Evolutionary conservation across 2,329 filamentous ascomycete genomes (phyloP).

Genomic region (Lachnum nothofagi): DNA sequence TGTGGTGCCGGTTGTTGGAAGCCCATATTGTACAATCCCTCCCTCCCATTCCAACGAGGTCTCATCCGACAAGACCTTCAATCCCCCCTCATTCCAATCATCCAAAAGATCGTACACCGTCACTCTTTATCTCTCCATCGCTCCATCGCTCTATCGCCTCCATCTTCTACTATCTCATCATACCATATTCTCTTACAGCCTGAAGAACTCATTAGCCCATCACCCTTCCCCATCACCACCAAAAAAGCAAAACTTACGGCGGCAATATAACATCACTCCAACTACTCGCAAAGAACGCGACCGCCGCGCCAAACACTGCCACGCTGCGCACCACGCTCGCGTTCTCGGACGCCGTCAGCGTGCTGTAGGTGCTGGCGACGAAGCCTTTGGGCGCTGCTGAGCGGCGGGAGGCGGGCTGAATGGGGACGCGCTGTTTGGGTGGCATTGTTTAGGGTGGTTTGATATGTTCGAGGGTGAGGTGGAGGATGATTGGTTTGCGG

Average conservation of each 20-base stretch:
- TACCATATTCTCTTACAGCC: background rate
- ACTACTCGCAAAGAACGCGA: constrained; percentile 62
- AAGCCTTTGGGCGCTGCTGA: constrained; percentile 45
- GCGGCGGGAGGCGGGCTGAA: constrained; percentile 43
- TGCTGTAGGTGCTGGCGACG: constrained; percentile 54
- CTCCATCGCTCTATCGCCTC: background rate
- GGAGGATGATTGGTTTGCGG: background rate
- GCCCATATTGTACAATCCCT: background rate
- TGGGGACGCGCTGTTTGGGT: constrained; percentile 53
- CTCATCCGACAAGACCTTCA: too few species aligned
- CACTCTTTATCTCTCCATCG: background rate
- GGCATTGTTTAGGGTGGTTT: constrained; percentile 46
- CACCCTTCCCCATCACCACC: background rate
- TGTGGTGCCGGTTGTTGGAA: background rate
- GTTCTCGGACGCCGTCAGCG: constrained; percentile 63
- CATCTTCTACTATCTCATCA: background rate
- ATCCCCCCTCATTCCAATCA: too few species aligned
- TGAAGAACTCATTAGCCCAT: background rate
- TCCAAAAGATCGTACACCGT: too few species aligned
- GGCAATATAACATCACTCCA: constrained; percentile 64
- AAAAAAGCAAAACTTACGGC: constrained; percentile 38
- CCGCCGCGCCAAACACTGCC: constrained; percentile 59
- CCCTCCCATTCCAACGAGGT: background rate
- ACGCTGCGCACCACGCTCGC: constrained; percentile 63
- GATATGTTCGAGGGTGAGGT: background rate